A percentile compares a stretch with the other conserved stretches of the same genome.
These are phyloP conservation scores for Gymnopilus junonius DNA, from an alignment of 768 basidiomycete genomes.

Conservation along the genomic window DNA sequence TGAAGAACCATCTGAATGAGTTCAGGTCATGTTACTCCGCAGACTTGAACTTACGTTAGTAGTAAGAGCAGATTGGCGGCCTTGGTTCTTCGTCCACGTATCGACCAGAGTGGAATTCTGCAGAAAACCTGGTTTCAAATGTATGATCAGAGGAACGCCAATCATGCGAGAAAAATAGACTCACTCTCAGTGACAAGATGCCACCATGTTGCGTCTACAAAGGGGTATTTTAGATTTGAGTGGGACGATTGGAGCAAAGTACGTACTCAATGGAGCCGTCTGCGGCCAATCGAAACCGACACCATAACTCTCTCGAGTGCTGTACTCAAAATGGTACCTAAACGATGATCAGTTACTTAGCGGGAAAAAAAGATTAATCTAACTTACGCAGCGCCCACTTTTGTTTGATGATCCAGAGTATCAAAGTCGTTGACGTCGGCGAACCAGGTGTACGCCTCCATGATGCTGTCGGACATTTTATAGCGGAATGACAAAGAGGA, in stretches of 20 bases:
- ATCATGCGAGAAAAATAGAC: background rate
- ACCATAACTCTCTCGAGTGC: background rate
- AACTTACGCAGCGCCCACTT: conserved; percentile 1
- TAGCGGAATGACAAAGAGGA: too few relatives aligned
- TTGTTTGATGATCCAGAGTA: background rate
- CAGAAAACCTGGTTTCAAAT: background rate
- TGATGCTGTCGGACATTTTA: background rate
- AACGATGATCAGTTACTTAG: background rate
- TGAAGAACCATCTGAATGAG: background rate
- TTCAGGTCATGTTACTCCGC: background rate
- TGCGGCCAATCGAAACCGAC: background rate
- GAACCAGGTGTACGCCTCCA: conserved; percentile 1
- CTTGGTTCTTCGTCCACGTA: background rate
- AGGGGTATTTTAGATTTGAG: background rate
- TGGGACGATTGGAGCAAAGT: background rate
- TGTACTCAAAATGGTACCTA: conserved; percentile 4
- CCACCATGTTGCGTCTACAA: conserved; percentile 1
- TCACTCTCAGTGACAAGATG: background rate
- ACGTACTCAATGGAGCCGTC: background rate
- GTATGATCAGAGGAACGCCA: background rate
- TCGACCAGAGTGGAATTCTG: background rate
- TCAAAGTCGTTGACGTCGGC: background rate
- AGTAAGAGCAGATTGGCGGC: background rate
- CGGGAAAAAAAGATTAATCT: background rate
- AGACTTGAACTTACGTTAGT: background rate